These are phyloP conservation scores for Coemansia sp. DNA, from an alignment of 192 early-diverging fungal genomes.

Conservation along the genomic window DNA sequence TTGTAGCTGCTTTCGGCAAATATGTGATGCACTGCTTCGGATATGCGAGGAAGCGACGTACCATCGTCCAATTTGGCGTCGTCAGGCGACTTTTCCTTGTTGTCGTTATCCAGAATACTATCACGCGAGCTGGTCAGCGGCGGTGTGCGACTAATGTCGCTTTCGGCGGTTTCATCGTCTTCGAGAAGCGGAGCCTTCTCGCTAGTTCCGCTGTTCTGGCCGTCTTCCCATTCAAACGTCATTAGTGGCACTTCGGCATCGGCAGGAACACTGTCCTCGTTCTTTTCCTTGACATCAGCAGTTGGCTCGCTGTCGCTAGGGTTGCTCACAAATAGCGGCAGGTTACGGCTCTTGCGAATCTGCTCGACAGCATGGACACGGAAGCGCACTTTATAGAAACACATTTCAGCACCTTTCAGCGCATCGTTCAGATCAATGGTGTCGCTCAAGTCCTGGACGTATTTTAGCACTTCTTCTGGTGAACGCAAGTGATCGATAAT, in stretches of 20 bases:
- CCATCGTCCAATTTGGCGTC: neutral
- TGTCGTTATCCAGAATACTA: neutral
- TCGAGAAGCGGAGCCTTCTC: neutral
- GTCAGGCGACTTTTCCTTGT: neutral
- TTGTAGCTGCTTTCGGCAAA: neutral
- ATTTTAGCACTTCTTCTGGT: constrained; percentile 96
- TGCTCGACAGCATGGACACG: constrained; percentile 37
- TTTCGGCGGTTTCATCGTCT: neutral
- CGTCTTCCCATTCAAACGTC: constrained; percentile 29
- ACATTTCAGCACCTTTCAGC: constrained; percentile 73
- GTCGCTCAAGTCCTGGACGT: constrained; percentile 81
- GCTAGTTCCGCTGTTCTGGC: neutral
- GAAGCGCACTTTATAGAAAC: constrained; percentile 59
- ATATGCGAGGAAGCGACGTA: constrained; percentile 30
- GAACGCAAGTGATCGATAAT: constrained; percentile 76
- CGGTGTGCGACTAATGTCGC: constrained; percentile 13
- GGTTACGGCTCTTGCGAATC: constrained; percentile 20
- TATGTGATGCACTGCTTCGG: constrained; percentile 2
- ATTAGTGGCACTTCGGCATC: constrained; percentile 45
- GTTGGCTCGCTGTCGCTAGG: neutral
- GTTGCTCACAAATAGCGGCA: constrained; percentile 16
- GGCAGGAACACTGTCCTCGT: neutral
- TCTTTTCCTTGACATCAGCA: neutral
- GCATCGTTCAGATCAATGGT: constrained; percentile 75
- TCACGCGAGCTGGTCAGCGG: constrained; percentile 8